phyloP scores from a whole-genome alignment of 257 asterid genomes.

The Nicotiana benthamiana region DNA sequence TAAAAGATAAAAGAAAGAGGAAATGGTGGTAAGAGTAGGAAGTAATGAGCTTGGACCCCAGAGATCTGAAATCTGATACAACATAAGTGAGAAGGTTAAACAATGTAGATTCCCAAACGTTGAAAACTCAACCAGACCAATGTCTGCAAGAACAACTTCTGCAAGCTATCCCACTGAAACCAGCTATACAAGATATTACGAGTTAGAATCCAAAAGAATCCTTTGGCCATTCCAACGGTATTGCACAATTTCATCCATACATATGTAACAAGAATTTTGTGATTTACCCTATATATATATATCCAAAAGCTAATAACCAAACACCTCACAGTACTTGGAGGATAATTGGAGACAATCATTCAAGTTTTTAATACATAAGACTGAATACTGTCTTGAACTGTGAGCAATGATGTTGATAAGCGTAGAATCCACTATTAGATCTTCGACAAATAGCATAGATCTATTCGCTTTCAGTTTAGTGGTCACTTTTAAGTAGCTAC shows the following conservation, averaged over 20 bases:
- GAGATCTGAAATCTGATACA: not conserved
- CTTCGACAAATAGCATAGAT: not conserved
- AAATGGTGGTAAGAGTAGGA: conserved; percentile 10
- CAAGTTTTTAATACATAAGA: not conserved
- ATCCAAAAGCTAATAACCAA: not conserved
- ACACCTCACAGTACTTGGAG: not conserved
- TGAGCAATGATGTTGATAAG: not conserved
- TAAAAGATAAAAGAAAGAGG: conserved; percentile 12
- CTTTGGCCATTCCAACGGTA: not conserved
- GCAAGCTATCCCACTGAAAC: not conserved
- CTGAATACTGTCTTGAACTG: not conserved
- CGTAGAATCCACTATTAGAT: not conserved
- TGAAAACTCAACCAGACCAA: not conserved
- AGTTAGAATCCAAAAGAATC: not conserved
- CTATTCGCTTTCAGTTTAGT: not conserved
- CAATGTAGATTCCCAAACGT: not conserved
- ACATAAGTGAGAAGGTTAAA: not conserved
- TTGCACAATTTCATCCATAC: not conserved
- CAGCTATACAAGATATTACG: not conserved
- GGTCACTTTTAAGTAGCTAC: not conserved
- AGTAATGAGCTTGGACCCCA: not conserved
- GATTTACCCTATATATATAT: not conserved
- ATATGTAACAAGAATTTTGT: not conserved
- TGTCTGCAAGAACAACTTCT: not conserved
- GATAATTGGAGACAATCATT: not conserved